A percentile compares a stretch with the other conserved stretches of the same genome.
phyloP scores from a whole-genome alignment of 768 basidiomycete species.

The Lactarius pseudohatsudake region DNA sequence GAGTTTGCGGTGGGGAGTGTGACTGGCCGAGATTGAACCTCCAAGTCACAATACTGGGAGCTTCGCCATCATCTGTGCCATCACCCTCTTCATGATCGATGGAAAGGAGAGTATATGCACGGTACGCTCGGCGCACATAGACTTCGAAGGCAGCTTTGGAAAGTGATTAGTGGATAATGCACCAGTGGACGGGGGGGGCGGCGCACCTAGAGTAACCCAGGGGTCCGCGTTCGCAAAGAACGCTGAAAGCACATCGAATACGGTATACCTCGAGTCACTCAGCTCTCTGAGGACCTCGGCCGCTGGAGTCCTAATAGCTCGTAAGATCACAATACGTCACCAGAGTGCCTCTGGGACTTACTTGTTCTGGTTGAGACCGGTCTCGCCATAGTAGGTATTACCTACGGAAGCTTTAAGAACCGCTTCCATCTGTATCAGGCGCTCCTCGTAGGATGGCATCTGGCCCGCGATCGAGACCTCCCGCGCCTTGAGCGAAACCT shows the following conservation, averaged over 20 bases:
- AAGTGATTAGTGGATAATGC: slow-evolving; percentile 2
- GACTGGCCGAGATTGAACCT: slow-evolving; percentile 92
- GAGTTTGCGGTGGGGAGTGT: slow-evolving; percentile 83
- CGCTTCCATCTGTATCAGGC: slow-evolving; percentile 89
- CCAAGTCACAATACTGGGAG: slow-evolving; percentile 83
- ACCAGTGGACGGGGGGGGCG: not conserved
- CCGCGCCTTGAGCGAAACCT: slow-evolving; percentile 91
- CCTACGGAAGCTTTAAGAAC: slow-evolving; percentile 88
- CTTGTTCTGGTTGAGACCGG: slow-evolving; percentile 60
- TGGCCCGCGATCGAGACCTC: slow-evolving; percentile 96
- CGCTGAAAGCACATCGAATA: slow-evolving; percentile 93
- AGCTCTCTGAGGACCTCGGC: slow-evolving; percentile 88
- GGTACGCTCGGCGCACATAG: slow-evolving; percentile 93
- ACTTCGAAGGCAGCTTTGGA: slow-evolving; percentile 86
- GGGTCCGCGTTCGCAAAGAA: slow-evolving; percentile 91
- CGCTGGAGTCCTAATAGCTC: slow-evolving; percentile 63
- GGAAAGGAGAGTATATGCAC: slow-evolving; percentile 86
- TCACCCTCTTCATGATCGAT: slow-evolving; percentile 96
- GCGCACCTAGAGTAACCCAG: slow-evolving; percentile 78
- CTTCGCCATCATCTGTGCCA: slow-evolving; percentile 77
- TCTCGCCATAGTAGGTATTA: slow-evolving; percentile 88
- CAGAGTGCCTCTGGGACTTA: slow-evolving; percentile 10
- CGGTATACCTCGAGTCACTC: slow-evolving; percentile 93
- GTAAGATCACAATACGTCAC: not conserved
- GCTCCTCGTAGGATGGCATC: slow-evolving; percentile 97